Evolutionary conservation across 805 yeast species (phyloP), one percentile per base, ranked within the genome.

Genomic region (Yamadazyma nakazawae): DNA sequence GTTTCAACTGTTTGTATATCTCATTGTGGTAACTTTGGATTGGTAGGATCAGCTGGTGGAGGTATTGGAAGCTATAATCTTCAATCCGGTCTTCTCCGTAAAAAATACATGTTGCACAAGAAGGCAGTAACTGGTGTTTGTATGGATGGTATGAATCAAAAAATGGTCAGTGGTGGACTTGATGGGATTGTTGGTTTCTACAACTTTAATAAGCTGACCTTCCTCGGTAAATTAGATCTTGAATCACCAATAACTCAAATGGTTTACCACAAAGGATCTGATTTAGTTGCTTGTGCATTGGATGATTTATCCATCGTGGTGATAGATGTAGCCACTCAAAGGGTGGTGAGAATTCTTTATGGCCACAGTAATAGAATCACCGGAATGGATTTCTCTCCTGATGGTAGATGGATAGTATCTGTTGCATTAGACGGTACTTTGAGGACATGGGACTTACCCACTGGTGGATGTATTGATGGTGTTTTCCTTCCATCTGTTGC

Each of bases 401-500:
- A 91, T 63, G 98, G 97, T 31, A 81, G 97, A 63, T 94, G 98
- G 97, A 70, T 94, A 31, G 82, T 94, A 8, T 81, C 94, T 19
- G 82, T 88, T 1, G 78, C 90, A 0, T 72, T 90, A 50, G 99
- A 94, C 62, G 76, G 88, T 2, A 90, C 98, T 0, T 74, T 94
- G 41, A 80, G 99, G 59, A 89, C 97, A 0, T 94, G 98, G 98
- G 98, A 94, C 64, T 77, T 94, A 49, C 98, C 98, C 36, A 86
- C 97, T 1, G 98, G 99, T 41, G 88, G 91, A 1, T 92, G 98
- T 65, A 89, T 94, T 47, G 99, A 94, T 68, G 97, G 97, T 52
- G 82, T 92, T 14, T 69, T 72, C 44, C 76, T 94, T 21, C 81
- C 85, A 1, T 80, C 76, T 55, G 91, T 90, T n/a, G 96, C 85